phyloP scores from a whole-genome alignment of 257 asterid species.

The Nicotiana attenuata region DNA sequence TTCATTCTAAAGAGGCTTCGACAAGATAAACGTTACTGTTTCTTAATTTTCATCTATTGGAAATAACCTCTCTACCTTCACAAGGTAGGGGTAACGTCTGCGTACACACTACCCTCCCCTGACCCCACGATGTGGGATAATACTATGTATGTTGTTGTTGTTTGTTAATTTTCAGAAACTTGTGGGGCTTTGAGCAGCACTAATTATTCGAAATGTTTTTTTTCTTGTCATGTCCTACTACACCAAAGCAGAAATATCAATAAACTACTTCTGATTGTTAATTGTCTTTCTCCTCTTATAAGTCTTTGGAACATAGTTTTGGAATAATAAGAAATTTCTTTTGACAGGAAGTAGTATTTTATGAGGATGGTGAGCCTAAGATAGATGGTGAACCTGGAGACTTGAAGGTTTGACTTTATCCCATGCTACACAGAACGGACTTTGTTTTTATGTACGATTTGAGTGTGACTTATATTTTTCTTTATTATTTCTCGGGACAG shows the following conservation, averaged over 20 bases:
- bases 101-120: too few relatives aligned
- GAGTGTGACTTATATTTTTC: background rate
- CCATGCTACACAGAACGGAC: background rate
- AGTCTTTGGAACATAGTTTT: background rate
- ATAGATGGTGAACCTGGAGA: conserved; percentile 98
- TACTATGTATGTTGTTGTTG: background rate
- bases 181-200: background rate
- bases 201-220: background rate
- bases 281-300: background rate
- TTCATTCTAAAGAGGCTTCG: background rate
- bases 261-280: background rate
- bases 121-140: too few relatives aligned
- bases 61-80: too few relatives aligned
- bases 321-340: background rate
- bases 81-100: too few relatives aligned
- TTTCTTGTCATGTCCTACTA: background rate
- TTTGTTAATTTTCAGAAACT: background rate
- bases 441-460: background rate
- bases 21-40: background rate
- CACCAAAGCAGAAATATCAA: background rate
- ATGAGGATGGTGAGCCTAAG: conserved; percentile 91
- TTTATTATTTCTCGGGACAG: conserved; percentile 28
- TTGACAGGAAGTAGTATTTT: conserved; percentile 80
- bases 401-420: conserved; percentile 57
- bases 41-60: background rate